Conservation (phyloP, 305 asterid genomes). For the Salvia sclarea region DNA sequence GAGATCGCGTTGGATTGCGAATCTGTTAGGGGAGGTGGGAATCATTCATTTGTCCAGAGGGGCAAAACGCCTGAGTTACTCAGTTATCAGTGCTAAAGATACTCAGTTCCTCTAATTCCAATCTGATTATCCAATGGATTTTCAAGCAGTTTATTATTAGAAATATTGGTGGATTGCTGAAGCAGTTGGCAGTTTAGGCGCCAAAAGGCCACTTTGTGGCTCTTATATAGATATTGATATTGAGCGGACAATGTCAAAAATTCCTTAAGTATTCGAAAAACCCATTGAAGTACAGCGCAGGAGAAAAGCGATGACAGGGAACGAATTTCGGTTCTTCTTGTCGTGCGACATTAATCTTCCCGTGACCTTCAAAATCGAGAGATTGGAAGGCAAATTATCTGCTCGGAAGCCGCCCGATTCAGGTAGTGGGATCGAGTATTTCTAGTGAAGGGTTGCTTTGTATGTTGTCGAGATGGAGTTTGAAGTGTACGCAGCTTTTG, state of each 20-base stretch:
- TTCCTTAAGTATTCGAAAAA: neutral
- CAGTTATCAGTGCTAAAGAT: no score
- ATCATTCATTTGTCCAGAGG: no score
- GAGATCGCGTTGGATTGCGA: no score
- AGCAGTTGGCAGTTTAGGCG: no score
- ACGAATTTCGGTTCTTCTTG: slow-evolving; percentile 87
- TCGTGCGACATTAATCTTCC: slow-evolving; percentile 97
- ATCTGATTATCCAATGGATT: no score
- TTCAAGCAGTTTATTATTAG: no score
- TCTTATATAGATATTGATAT: neutral
- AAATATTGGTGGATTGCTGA: no score
- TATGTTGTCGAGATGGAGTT: neutral
- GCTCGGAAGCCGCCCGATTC: slow-evolving; percentile 49
- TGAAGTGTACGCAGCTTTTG: neutral
- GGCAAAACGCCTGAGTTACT: no score
- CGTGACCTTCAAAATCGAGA: slow-evolving; percentile 82
- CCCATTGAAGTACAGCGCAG: slow-evolving; percentile 21
- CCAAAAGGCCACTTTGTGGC: no score
- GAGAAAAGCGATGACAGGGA: slow-evolving; percentile 54
- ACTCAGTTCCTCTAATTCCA: no score
- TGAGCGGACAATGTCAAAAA: neutral
- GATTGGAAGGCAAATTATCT: slow-evolving; percentile 80
- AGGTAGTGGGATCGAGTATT: slow-evolving; percentile 44
- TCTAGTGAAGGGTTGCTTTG: slow-evolving; percentile 1
- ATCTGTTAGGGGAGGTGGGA: no score